These are phyloP conservation scores for Novymonas esmeraldas DNA, from an alignment of 208 protist genomes.

Conservation along the genomic window DNA sequence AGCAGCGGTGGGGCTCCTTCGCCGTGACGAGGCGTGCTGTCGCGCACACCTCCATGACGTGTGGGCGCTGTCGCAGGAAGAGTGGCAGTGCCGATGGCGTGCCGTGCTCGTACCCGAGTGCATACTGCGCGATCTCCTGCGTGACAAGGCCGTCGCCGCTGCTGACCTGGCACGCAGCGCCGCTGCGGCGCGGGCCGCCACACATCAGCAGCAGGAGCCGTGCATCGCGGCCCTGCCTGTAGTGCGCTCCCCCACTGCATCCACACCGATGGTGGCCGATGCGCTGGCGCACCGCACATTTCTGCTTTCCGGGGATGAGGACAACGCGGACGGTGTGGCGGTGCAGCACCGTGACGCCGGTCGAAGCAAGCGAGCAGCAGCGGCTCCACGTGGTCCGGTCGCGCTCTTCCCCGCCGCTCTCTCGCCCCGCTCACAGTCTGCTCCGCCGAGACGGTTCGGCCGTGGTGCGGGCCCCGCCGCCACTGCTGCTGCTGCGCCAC, in stretches of 20 bases:
- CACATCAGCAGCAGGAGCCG: too few relatives aligned
- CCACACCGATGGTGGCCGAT: not conserved
- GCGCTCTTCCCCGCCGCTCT: too few relatives aligned
- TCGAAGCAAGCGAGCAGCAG: not conserved
- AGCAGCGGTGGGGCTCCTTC: not conserved
- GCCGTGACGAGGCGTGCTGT: not conserved
- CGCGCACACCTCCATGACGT: not conserved
- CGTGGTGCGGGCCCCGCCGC: not conserved
- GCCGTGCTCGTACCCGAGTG: slow-evolving; percentile 23
- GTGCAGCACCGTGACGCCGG: not conserved
- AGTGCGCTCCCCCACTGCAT: too few relatives aligned
- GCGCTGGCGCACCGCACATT: not conserved
- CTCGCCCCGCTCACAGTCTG: too few relatives aligned
- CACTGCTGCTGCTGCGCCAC: not conserved
- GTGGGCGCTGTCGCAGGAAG: slow-evolving; percentile 12
- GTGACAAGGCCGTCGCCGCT: not conserved
- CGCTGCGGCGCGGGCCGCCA: not conserved
- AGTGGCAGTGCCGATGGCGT: slow-evolving; percentile 23
- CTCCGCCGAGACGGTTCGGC: too few relatives aligned
- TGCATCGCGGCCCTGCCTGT: too few relatives aligned
- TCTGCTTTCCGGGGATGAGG: not conserved
- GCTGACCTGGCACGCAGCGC: not conserved
- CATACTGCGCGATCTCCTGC: slow-evolving; percentile 7
- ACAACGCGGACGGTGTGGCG: not conserved
- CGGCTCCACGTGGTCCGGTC: too few relatives aligned